phyloP scores from a whole-genome alignment of 2,329 filamentous ascomycete species.

The Scytalidium lignicola region DNA sequence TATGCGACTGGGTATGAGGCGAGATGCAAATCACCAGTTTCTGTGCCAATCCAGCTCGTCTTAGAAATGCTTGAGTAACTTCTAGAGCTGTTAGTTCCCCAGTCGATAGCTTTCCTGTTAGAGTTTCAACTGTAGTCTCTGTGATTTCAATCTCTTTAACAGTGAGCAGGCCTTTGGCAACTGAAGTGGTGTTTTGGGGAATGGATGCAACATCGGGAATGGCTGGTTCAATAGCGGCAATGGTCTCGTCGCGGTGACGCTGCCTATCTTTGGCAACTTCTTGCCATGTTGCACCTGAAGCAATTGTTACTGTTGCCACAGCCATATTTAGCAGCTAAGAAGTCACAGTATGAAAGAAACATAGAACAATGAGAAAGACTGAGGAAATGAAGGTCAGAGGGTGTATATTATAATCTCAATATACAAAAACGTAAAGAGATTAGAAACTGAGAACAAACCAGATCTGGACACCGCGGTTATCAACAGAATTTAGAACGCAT shows the following conservation, averaged over 20 bases:
- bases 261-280: constrained; percentile 41
- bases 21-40: constrained; percentile 31
- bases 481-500: not conserved
- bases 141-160: constrained; percentile 45
- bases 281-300: constrained; percentile 36
- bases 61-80: constrained; percentile 48
- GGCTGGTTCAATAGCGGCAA: constrained; percentile 35
- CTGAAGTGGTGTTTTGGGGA: constrained; percentile 37
- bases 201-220: constrained; percentile 32
- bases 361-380: no score
- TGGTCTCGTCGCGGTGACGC: constrained; percentile 39
- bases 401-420: no score
- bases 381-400: no score
- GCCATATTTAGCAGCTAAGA: not conserved
- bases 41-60: constrained; percentile 48
- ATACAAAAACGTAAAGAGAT: no score
- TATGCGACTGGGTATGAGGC: not conserved
- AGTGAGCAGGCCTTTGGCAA: constrained; percentile 42
- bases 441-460: no score
- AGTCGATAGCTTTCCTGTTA: constrained; percentile 40
- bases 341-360: no score
- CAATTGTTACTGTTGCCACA: constrained; percentile 22
- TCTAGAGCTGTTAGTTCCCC: constrained; percentile 37
- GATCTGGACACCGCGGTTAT: not conserved
- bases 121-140: constrained; percentile 37